phyloP scores from a whole-genome alignment of 1,139 yeast genomes.

The Tardiomyces depauwii region DNA sequence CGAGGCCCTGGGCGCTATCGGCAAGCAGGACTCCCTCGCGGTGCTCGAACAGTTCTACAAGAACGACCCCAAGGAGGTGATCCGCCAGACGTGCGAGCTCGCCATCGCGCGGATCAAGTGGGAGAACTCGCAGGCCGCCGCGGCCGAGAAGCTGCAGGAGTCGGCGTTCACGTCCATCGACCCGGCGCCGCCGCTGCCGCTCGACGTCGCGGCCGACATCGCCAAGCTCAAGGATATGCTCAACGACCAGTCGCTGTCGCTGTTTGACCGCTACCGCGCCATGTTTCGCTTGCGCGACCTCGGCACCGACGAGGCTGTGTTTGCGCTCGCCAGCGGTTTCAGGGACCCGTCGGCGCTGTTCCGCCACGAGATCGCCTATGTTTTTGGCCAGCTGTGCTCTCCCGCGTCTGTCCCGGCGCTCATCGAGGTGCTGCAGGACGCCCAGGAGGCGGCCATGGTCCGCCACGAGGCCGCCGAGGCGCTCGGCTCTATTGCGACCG shows the following conservation, averaged over 20 bases:
- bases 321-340: conserved; percentile 86
- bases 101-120: conserved; percentile 92
- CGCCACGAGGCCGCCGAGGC: conserved; percentile 99
- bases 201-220: conserved; percentile 36
- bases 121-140: conserved; percentile 62
- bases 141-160: conserved; percentile 56
- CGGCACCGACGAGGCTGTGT: conserved; percentile 85
- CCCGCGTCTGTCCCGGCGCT: conserved; percentile 88
- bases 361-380: conserved; percentile 97
- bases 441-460: conserved; percentile 90
- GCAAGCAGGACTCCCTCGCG: conserved; percentile 64
- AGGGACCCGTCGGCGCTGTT: conserved; percentile 85
- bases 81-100: conserved; percentile 94
- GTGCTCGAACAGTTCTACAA: conserved; percentile 51
- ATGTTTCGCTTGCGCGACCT: conserved; percentile 96
- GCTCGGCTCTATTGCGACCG: conserved; percentile 93
- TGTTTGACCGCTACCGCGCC: conserved; percentile 93
- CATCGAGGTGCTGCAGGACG: conserved; percentile 66
- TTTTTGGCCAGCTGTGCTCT: conserved; percentile 92
- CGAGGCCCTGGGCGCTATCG: conserved; percentile 95
- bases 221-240: conserved; percentile 55
- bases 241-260: conserved; percentile 64
- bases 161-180: conserved; percentile 83
- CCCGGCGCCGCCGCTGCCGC: conserved; percentile 94
- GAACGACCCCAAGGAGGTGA: conserved; percentile 76